Evolutionary conservation across 805 yeast genomes (phyloP).

Genomic region (Maudiozyma serrabonitensis): DNA sequence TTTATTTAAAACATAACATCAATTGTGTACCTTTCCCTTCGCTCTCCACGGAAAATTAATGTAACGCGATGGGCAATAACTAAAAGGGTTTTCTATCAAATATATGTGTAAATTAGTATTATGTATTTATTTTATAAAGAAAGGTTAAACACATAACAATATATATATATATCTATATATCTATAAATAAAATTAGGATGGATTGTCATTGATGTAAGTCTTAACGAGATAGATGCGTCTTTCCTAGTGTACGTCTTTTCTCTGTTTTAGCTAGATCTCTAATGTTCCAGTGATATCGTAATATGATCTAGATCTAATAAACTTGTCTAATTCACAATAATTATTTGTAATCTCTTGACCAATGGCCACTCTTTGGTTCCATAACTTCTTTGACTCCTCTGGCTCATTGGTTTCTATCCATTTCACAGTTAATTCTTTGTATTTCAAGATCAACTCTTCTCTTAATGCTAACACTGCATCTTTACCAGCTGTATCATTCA

Average conservation of each 20-base stretch:
- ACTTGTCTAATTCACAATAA: slow-evolving; percentile 68
- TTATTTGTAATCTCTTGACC: slow-evolving; percentile 48
- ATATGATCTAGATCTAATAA: slow-evolving; percentile 64
- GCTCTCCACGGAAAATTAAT: no score
- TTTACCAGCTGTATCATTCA: slow-evolving; percentile 38
- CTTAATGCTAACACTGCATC: slow-evolving; percentile 43
- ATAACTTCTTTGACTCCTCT: slow-evolving; percentile 37
- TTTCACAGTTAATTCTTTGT: slow-evolving; percentile 53
- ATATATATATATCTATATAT: neutral
- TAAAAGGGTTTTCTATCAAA: neutral
- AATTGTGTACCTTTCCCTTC: no score
- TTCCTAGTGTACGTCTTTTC: neutral
- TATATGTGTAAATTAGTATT: neutral
- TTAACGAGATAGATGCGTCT: neutral
- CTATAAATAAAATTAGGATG: no score
- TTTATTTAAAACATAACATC: no score
- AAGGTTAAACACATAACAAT: no score
- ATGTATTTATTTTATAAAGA: no score
- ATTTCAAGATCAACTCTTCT: slow-evolving; percentile 40
- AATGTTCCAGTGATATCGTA: slow-evolving; percentile 69
- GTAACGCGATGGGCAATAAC: no score
- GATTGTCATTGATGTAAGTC: no score
- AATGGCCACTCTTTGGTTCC: slow-evolving; percentile 44
- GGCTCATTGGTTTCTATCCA: slow-evolving; percentile 56
- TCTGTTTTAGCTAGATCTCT: slow-evolving; percentile 4